Conservation (phyloP, 345 rosid species). For the Salix purpurea region DNA sequence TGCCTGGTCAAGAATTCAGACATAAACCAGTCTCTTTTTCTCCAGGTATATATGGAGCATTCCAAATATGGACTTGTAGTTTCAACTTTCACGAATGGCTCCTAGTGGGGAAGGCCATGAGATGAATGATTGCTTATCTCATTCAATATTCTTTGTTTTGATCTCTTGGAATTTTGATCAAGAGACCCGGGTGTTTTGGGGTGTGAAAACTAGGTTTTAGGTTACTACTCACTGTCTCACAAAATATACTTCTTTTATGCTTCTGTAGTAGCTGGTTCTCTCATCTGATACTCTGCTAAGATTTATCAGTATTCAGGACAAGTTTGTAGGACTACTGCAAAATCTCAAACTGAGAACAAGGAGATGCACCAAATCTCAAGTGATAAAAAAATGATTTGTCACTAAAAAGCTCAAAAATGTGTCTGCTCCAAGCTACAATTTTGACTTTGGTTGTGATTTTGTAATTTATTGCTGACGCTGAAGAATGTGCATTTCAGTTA, state of each 20-base stretch:
- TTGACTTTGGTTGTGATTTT: neutral
- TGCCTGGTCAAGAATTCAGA: too few species aligned
- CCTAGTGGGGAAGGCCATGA: too few species aligned
- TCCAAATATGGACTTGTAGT: too few species aligned
- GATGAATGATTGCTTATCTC: too few species aligned
- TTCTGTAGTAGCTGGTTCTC: neutral
- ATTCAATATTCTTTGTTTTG: too few species aligned
- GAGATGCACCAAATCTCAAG: neutral
- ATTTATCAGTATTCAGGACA: neutral
- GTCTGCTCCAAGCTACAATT: neutral
- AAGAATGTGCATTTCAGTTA: conserved; percentile 32
- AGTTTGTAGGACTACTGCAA: neutral
- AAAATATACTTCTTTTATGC: neutral
- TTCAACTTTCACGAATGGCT: too few species aligned
- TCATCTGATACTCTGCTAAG: neutral
- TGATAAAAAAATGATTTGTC: neutral
- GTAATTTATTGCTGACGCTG: conserved; percentile 8
- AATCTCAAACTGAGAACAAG: neutral
- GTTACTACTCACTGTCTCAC: too few species aligned
- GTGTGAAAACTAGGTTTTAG: too few species aligned
- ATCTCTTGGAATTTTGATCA: too few species aligned
- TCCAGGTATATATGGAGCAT: too few species aligned
- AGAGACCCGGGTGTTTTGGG: too few species aligned
- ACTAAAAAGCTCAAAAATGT: neutral
- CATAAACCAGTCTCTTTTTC: too few species aligned